phyloP scores from a whole-genome alignment of 257 asterid genomes.

The Solanum arcanum region DNA sequence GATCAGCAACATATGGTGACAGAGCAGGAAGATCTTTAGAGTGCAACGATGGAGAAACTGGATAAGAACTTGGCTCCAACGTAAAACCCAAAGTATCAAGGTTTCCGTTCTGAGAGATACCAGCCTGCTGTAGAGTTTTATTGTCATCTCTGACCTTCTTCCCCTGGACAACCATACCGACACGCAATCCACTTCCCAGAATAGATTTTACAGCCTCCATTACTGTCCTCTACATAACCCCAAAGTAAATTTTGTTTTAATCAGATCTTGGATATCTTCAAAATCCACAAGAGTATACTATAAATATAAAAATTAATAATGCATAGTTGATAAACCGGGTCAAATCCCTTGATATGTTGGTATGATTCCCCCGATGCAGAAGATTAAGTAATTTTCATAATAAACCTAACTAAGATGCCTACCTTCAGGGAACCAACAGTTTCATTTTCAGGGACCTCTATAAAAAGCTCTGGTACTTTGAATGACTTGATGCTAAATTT shows the following conservation, averaged over 20 bases:
- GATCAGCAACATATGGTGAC: slow-evolving; percentile 20
- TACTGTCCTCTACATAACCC: slow-evolving; percentile 43
- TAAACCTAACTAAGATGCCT: background rate
- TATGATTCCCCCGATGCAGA: background rate
- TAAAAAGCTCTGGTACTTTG: slow-evolving; percentile 85
- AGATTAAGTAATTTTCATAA: background rate
- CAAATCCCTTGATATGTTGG: background rate
- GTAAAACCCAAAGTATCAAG: slow-evolving; percentile 54
- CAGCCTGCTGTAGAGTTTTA: slow-evolving; percentile 62
- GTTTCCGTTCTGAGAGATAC: slow-evolving; percentile 43
- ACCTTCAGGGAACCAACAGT: slow-evolving; percentile 94
- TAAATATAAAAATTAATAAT: background rate
- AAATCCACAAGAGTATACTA: background rate
- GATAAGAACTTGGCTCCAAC: slow-evolving; percentile 39
- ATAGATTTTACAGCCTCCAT: slow-evolving; percentile 63
- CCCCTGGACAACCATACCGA: slow-evolving; percentile 67
- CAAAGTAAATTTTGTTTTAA: background rate
- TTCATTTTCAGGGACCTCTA: slow-evolving; percentile 90
- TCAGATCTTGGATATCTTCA: background rate
- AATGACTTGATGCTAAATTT: slow-evolving; percentile 84
- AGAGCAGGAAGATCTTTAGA: slow-evolving; percentile 13
- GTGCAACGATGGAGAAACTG: slow-evolving; percentile 17
- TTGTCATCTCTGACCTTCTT: slow-evolving; percentile 64
- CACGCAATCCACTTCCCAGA: slow-evolving; percentile 54
- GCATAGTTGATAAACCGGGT: background rate